Evolutionary conservation across 2,329 filamentous ascomycete genomes (phyloP), one percentile per base, ranked within the genome.

Genomic region (Lasiodiplodia sp.): DNA sequence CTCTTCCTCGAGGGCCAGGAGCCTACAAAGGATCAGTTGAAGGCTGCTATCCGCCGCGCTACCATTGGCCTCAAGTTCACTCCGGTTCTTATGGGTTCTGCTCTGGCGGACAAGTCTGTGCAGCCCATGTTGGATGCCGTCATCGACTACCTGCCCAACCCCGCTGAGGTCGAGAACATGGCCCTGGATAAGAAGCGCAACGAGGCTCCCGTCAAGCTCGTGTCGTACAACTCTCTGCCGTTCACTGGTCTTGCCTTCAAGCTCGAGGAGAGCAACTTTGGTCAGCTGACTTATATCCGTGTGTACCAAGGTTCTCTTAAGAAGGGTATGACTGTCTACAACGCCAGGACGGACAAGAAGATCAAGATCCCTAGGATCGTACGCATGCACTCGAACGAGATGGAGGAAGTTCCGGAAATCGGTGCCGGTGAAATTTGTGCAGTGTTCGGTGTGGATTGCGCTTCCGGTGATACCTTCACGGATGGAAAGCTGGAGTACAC

Each of bases 381-480:
- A 71, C 93, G 96, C 71, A 99, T 99, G 96, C 96, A 99, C 85
- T 97, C 94, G 56, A 97, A 98, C 79, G 96, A 99, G 78, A 97
- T 99, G 95, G 96, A 99, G 81, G 96, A 99, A 77, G 93, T 97
- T 37, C 86, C 83, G 68, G 94, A 97, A 80, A 91, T 99, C 71
- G 93, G 94, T 65, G 95, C 96, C 66, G 96, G 96, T 81, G 96
- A 99, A 81, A 99, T 99, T 72, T 99, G 96, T 79, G 96, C 96
- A 70, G 96, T 99, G 69, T 99, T 99, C 78, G 96, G 96, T 77
- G 92, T 99, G 67, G 96, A 99, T 75, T 99, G 96, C 80, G 94
- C 96, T 44, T 98, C 95, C 53, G 96, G 96, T 75, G 96, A 99
- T 80, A 98, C 95, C 53, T 99, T 99, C 83, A 98, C 96, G 21